These are phyloP conservation scores for Chrysoporthe cubensis DNA, from an alignment of 2,329 filamentous ascomycete genomes.

Conservation along the genomic window DNA sequence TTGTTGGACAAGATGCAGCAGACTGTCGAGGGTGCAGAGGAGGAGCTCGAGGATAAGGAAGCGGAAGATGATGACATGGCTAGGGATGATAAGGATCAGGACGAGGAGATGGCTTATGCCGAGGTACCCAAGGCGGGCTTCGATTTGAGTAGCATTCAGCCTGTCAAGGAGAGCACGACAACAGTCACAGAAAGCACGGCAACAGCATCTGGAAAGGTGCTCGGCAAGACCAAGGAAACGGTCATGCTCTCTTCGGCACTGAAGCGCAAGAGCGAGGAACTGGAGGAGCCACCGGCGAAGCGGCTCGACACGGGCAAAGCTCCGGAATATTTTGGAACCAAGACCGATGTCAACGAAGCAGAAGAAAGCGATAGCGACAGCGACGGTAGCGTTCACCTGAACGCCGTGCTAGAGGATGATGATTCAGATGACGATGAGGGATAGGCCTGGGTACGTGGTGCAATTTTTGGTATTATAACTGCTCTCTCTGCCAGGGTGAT, in stretches of 20 bases:
- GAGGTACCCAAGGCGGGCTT: slow-evolving; percentile 21
- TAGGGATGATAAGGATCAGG: slow-evolving; percentile 34
- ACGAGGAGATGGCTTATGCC: slow-evolving; percentile 31
- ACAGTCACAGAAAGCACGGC: slow-evolving; percentile 5
- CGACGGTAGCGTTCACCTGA: slow-evolving; percentile 60
- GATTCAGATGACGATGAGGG: slow-evolving; percentile 48
- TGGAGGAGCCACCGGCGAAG: slow-evolving; percentile 38
- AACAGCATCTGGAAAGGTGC: background rate
- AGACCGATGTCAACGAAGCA: slow-evolving; percentile 26
- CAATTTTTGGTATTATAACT: background rate
- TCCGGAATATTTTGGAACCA: slow-evolving; percentile 21
- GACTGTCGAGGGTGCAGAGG: slow-evolving; percentile 39
- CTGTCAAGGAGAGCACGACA: slow-evolving; percentile 12
- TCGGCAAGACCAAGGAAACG: slow-evolving; percentile 9
- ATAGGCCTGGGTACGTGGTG: slow-evolving; percentile 24
- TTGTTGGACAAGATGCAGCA: slow-evolving; percentile 32
- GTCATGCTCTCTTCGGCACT: slow-evolving; percentile 34
- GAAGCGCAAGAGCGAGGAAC: slow-evolving; percentile 50
- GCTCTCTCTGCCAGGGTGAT: background rate
- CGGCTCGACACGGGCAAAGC: slow-evolving; percentile 31
- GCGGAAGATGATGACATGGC: slow-evolving; percentile 40
- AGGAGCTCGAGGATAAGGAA: slow-evolving; percentile 43
- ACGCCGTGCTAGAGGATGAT: slow-evolving; percentile 62
- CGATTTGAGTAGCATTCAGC: slow-evolving; percentile 7
- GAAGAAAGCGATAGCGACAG: slow-evolving; percentile 48